Conservation (phyloP, 2,329 filamentous ascomycete species). For the Trichoderma afroharzianum region DNA sequence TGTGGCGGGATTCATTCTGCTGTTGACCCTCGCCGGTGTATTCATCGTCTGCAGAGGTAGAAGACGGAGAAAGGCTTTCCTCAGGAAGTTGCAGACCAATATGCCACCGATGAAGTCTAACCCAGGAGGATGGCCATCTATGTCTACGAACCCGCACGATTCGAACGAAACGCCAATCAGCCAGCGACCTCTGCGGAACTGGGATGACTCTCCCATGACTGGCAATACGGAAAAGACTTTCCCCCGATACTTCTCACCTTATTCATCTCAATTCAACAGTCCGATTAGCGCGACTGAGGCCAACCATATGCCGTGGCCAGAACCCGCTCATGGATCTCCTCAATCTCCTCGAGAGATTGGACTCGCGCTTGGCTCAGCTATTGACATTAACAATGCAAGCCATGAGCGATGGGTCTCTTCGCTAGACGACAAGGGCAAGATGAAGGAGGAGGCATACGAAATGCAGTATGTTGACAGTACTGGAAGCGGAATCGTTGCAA, state of each 20-base stretch:
- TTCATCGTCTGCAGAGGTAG: constrained; percentile 55
- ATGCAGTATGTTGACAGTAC: constrained; percentile 31
- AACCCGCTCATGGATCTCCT: constrained; percentile 15
- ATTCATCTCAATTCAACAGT: constrained; percentile 57
- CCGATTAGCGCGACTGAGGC: constrained; percentile 47
- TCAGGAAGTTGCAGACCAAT: constrained; percentile 46
- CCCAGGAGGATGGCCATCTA: constrained; percentile 41
- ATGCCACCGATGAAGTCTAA: constrained; percentile 22
- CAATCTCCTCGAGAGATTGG: constrained; percentile 20
- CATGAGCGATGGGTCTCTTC: constrained; percentile 21
- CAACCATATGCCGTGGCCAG: constrained; percentile 36
- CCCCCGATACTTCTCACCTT: constrained; percentile 55
- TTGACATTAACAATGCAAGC: background rate
- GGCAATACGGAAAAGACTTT: constrained; percentile 38
- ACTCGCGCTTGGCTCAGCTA: constrained; percentile 19
- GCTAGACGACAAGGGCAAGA: constrained; percentile 42
- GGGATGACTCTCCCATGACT: constrained; percentile 49
- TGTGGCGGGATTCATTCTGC: constrained; percentile 45
- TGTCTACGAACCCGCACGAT: constrained; percentile 23
- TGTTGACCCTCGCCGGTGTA: constrained; percentile 49
- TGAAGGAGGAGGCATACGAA: constrained; percentile 38
- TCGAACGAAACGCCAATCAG: constrained; percentile 28
- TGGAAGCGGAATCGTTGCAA: background rate
- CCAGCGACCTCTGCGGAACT: constrained; percentile 25
- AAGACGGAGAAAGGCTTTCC: constrained; percentile 49